phyloP scores from a whole-genome alignment of 768 basidiomycete genomes.

The Exidia glandulosa region DNA sequence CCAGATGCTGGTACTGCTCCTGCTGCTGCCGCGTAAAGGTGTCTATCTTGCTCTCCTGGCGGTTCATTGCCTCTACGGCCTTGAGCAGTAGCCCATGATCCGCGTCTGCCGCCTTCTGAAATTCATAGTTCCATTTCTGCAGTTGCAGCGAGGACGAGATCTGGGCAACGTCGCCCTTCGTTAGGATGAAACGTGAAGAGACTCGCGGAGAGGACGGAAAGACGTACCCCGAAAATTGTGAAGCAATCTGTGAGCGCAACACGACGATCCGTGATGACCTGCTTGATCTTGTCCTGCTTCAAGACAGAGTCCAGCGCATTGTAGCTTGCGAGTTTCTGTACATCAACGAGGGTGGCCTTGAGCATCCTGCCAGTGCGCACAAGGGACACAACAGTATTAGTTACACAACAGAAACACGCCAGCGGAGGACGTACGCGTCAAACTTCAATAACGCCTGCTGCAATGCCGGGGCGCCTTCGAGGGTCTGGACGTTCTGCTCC shows the following conservation, averaged over 20 bases:
- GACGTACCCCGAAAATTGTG: not conserved
- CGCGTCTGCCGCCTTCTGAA: too few relatives aligned
- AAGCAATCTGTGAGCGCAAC: not conserved
- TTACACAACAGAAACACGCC: too few relatives aligned
- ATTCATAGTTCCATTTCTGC: too few relatives aligned
- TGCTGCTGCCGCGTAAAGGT: too few relatives aligned
- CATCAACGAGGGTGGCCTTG: not conserved
- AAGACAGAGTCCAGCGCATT: not conserved
- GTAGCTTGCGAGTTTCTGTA: not conserved
- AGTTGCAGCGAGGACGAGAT: too few relatives aligned
- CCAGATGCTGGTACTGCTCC: too few relatives aligned
- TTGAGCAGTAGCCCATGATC: too few relatives aligned
- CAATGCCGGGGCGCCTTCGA: not conserved
- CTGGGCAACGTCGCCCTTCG: not conserved
- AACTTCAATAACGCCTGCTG: not conserved
- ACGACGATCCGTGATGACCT: not conserved
- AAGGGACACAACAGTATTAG: not conserved
- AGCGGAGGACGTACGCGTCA: not conserved
- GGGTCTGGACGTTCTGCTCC: not conserved
- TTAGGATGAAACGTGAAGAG: too few relatives aligned
- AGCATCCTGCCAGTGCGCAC: not conserved
- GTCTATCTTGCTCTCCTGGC: too few relatives aligned
- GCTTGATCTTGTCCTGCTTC: not conserved
- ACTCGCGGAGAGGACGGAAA: not conserved
- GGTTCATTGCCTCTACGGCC: too few relatives aligned